These are phyloP conservation scores for Myochromella boudieri DNA, from an alignment of 768 basidiomycete genomes.

Conservation along the genomic window DNA sequence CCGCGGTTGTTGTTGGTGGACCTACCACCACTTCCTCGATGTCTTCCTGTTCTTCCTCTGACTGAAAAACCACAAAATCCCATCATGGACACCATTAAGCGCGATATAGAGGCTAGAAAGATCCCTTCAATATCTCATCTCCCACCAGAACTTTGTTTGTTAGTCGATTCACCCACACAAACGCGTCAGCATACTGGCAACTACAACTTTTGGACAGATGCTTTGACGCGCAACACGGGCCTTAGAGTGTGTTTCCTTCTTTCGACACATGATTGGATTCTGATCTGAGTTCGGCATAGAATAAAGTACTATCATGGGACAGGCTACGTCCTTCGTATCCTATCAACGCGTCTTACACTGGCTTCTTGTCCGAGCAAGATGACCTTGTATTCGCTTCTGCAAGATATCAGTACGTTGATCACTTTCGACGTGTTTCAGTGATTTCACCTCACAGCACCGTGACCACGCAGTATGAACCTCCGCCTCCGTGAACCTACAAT, in stretches of 20 bases:
- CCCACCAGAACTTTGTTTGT: constrained; percentile 29
- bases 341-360: constrained; percentile 33
- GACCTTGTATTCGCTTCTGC: constrained; percentile 50
- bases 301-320: constrained; percentile 65
- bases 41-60: constrained; percentile 65
- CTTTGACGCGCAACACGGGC: constrained; percentile 21
- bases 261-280: background rate
- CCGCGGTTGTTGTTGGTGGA: constrained; percentile 21
- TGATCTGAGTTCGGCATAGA: constrained; percentile 29
- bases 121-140: constrained; percentile 17
- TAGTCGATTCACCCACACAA: constrained; percentile 19
- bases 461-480: constrained; percentile 57
- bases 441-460: constrained; percentile 3
- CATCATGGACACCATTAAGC: constrained; percentile 58
- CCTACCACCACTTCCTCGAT: constrained; percentile 35
- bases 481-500: constrained; percentile 36
- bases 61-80: constrained; percentile 78
- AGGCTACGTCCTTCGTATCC: constrained; percentile 37
- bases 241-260: constrained; percentile 16
- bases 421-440: background rate
- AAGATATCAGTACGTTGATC: constrained; percentile 53
- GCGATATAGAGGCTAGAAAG: constrained; percentile 13
- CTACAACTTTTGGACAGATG: constrained; percentile 20
- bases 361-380: constrained; percentile 73
- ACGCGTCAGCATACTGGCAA: background rate